Percentiles rank a stretch among this genome's conserved stretches.
These are phyloP conservation scores for Lentinus polychrous DNA, from an alignment of 1,284 basidiomycete genomes.

Conservation along the genomic window DNA sequence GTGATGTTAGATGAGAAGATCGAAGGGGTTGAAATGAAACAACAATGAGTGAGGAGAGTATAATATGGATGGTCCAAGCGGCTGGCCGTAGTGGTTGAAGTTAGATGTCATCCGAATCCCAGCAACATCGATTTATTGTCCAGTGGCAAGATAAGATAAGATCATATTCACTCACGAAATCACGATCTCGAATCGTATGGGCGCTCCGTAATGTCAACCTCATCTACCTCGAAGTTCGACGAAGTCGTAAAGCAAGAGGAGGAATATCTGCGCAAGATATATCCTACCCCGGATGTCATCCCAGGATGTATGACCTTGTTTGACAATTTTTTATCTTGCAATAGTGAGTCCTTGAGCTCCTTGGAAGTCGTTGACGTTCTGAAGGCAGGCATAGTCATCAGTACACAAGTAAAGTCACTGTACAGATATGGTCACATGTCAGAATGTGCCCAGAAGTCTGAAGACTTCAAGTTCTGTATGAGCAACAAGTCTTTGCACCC, in stretches of 20 bases:
- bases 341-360: slow-evolving; percentile 38
- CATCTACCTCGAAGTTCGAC: slow-evolving; percentile 29
- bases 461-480: slow-evolving; percentile 96
- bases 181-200: too few relatives aligned
- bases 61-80: neutral
- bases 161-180: neutral
- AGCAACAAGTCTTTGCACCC: slow-evolving; percentile 72
- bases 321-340: slow-evolving; percentile 75
- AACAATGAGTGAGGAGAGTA: neutral
- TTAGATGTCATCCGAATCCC: neutral
- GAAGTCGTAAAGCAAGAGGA: slow-evolving; percentile 59
- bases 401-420: slow-evolving; percentile 76
- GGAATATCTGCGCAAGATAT: slow-evolving; percentile 48
- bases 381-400: slow-evolving; percentile 48
- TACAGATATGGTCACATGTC: slow-evolving; percentile 83
- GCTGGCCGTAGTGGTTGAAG: neutral
- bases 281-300: slow-evolving; percentile 74
- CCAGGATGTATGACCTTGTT: slow-evolving; percentile 76
- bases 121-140: too few relatives aligned
- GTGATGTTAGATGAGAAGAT: neutral
- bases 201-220: neutral
- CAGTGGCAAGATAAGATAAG: neutral
- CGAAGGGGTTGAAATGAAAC: neutral
- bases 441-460: slow-evolving; percentile 74
- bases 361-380: neutral